Conservation (phyloP, 2,329 filamentous ascomycete genomes). For the Sporothrix curviconia region DNA sequence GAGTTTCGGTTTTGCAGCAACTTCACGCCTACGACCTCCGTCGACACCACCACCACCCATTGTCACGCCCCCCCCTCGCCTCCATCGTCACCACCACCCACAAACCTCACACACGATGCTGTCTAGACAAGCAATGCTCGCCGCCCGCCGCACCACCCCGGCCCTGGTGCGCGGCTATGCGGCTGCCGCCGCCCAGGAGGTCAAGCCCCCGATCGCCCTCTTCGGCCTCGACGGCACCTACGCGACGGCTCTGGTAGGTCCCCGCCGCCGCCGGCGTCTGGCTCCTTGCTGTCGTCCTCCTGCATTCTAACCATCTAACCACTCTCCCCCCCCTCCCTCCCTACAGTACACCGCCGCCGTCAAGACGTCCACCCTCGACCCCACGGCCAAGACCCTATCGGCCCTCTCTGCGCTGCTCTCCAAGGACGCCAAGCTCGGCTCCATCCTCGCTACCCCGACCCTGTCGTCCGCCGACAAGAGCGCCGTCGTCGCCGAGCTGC, state of each 20-base stretch:
- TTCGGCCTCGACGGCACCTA: slow-evolving; percentile 98
- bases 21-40: slow-evolving; percentile 16
- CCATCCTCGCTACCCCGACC: slow-evolving; percentile 73
- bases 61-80: slow-evolving; percentile 18
- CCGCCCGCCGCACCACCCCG: slow-evolving; percentile 54
- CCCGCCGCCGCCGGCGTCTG: neutral
- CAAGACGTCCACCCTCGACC: slow-evolving; percentile 80
- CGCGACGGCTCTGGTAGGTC: slow-evolving; percentile 90
- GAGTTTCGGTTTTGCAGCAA: slow-evolving; percentile 11
- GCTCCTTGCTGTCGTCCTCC: neutral
- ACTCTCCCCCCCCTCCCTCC: neutral
- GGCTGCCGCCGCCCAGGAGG: slow-evolving; percentile 57
- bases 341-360: slow-evolving; percentile 87
- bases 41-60: no score
- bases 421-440: slow-evolving; percentile 73
- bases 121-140: slow-evolving; percentile 49
- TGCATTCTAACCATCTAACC: neutral
- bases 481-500: slow-evolving; percentile 77
- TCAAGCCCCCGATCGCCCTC: slow-evolving; percentile 81
- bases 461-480: slow-evolving; percentile 74
- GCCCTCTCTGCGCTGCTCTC: slow-evolving; percentile 65
- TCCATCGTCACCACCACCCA: slow-evolving; percentile 15
- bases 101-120: slow-evolving; percentile 40
- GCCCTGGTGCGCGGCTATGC: slow-evolving; percentile 83
- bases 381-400: slow-evolving; percentile 72